Conservation (phyloP, 345 rosid genomes). For the Brassica carinata region DNA sequence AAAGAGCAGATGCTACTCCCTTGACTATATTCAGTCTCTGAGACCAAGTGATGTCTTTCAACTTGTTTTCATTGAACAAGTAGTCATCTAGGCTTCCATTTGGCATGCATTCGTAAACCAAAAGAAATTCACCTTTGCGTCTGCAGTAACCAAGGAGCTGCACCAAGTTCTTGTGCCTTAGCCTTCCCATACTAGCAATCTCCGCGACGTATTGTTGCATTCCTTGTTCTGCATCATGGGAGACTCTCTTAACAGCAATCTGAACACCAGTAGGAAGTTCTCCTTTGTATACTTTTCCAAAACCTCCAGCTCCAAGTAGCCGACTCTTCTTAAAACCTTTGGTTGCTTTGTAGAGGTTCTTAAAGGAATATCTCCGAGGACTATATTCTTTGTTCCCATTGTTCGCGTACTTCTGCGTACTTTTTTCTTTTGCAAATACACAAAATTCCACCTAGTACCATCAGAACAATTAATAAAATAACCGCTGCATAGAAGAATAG, state of each 20-base stretch:
- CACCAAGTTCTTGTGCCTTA: background rate
- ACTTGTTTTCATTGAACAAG: background rate
- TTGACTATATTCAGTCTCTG: background rate
- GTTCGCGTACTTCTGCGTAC: slow-evolving; percentile 21
- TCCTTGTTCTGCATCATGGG: too few relatives aligned
- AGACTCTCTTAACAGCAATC: too few relatives aligned
- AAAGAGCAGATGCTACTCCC: background rate
- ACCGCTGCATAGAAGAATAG: too few relatives aligned
- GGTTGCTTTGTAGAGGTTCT: slow-evolving; percentile 17
- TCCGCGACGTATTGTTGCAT: too few relatives aligned
- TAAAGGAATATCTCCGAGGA: slow-evolving; percentile 34
- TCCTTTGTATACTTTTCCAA: background rate
- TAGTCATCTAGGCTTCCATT: background rate
- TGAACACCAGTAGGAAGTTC: background rate
- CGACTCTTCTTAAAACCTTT: slow-evolving; percentile 28
- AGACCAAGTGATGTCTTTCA: background rate
- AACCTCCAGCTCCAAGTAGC: slow-evolving; percentile 39
- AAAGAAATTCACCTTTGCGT: background rate
- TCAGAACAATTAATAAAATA: too few relatives aligned
- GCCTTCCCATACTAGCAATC: too few relatives aligned
- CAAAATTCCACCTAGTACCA: slow-evolving; percentile 1
- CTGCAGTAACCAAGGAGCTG: background rate
- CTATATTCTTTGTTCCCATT: slow-evolving; percentile 36
- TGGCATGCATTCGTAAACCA: background rate
- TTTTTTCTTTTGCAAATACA: slow-evolving; percentile 31